Percentiles rank a stretch among this genome's conserved stretches.
Conservation (phyloP, 2,329 filamentous ascomycete species). For the Botrytis byssoidea region DNA sequence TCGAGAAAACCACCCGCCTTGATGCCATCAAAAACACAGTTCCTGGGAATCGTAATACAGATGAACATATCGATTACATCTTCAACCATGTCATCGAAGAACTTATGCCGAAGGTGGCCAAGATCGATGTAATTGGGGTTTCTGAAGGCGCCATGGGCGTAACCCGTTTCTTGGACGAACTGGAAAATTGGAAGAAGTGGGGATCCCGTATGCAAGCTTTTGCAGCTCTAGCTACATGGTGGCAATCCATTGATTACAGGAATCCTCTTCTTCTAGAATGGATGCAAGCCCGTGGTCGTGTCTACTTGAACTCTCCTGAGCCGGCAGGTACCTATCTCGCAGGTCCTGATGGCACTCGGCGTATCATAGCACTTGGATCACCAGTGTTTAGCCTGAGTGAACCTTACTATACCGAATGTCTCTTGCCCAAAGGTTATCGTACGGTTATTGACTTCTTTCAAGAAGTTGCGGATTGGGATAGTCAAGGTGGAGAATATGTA, state of each 20-base stretch:
- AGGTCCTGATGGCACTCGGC: slow-evolving; percentile 45
- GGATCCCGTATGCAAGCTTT: slow-evolving; percentile 48
- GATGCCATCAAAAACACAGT: slow-evolving; percentile 59
- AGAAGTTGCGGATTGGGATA: slow-evolving; percentile 48
- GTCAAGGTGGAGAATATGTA: slow-evolving; percentile 34
- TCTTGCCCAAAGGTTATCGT: slow-evolving; percentile 56
- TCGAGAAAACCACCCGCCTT: slow-evolving; percentile 55
- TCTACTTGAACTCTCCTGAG: slow-evolving; percentile 56
- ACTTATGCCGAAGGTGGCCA: slow-evolving; percentile 49
- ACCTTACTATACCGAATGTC: slow-evolving; percentile 55
- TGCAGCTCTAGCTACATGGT: slow-evolving; percentile 51
- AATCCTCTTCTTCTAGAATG: slow-evolving; percentile 27
- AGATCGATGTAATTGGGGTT: slow-evolving; percentile 69
- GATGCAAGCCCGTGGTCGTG: slow-evolving; percentile 50
- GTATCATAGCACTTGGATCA: slow-evolving; percentile 51
- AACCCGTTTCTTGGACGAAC: slow-evolving; percentile 56
- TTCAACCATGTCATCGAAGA: slow-evolving; percentile 61
- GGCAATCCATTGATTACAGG: slow-evolving; percentile 42
- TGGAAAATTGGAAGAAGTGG: slow-evolving; percentile 51
- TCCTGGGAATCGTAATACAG: slow-evolving; percentile 54
- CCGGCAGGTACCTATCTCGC: slow-evolving; percentile 54
- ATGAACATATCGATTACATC: slow-evolving; percentile 64
- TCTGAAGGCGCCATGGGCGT: slow-evolving; percentile 63
- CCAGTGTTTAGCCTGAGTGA: slow-evolving; percentile 71
- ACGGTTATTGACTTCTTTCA: slow-evolving; percentile 62